These are phyloP conservation scores for Stephania cephalantha DNA, from an alignment of 164 flowering plant species.

Conservation along the genomic window DNA sequence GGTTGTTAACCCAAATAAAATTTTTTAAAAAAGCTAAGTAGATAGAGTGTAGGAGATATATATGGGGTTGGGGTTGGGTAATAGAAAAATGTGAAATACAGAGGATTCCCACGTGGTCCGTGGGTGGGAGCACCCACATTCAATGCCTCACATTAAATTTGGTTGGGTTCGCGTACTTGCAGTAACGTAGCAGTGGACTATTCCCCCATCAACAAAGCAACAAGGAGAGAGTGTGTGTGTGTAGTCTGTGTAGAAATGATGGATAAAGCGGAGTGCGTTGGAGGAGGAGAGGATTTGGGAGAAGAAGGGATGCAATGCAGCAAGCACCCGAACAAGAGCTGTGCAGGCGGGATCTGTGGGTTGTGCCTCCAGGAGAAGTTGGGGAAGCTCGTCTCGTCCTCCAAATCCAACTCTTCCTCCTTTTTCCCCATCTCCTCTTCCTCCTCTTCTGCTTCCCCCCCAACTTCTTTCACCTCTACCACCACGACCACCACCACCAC, in stretches of 20 bases:
- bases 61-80: background rate
- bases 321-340: constrained; percentile 64
- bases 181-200: background rate
- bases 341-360: constrained; percentile 85
- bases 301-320: constrained; percentile 69
- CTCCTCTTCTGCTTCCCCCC: constrained; percentile 40
- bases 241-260: background rate
- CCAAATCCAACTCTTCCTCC: constrained; percentile 28
- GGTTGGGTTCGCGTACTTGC: background rate
- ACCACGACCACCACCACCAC: too few species aligned
- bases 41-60: too few species aligned
- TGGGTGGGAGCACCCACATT: background rate
- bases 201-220: background rate
- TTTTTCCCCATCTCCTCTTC: constrained; percentile 32
- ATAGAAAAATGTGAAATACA: background rate
- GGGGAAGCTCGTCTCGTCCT: constrained; percentile 65
- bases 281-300: constrained; percentile 26
- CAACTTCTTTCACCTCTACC: constrained; percentile 29
- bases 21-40: too few species aligned
- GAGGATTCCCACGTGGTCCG: background rate
- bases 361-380: constrained; percentile 85
- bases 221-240: background rate
- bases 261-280: constrained; percentile 7
- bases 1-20: too few species aligned
- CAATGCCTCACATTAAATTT: constrained; percentile 1